phyloP scores from a whole-genome alignment of 2,329 filamentous ascomycete genomes.

The Phialophora expanda region DNA sequence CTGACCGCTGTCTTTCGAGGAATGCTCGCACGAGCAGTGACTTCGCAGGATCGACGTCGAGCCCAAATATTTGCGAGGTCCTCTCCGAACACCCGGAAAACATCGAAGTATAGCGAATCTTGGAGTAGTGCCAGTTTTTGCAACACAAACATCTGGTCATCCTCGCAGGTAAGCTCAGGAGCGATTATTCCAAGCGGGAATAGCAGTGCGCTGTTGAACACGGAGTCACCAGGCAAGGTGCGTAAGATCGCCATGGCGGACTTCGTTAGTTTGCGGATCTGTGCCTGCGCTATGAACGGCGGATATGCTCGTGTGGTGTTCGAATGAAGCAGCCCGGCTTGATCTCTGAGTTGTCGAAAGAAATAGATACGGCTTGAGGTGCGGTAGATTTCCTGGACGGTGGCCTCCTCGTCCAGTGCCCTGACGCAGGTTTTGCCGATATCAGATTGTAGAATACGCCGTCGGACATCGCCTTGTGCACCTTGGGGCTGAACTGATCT shows the following conservation, averaged over 20 bases:
- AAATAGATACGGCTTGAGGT: conserved; percentile 15
- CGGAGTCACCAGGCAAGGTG: not conserved
- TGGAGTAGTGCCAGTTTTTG: conserved; percentile 3
- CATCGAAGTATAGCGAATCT: not conserved
- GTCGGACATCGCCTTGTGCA: not conserved
- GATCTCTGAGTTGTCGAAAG: conserved; percentile 14
- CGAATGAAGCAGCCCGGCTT: not conserved
- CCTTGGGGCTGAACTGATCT: not conserved
- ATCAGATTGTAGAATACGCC: not conserved
- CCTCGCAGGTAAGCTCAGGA: conserved; percentile 1
- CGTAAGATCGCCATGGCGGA: conserved; percentile 1
- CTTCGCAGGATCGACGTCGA: not conserved
- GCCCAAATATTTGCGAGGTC: conserved; percentile 4
- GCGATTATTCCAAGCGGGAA: conserved; percentile 13
- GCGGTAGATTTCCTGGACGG: conserved; percentile 16
- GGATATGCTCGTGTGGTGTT: conserved; percentile 7
- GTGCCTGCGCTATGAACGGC: conserved; percentile 10
- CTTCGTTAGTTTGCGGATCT: conserved; percentile 5
- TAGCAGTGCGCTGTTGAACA: conserved; percentile 8
- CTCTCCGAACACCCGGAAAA: conserved; percentile 10
- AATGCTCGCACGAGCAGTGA: not conserved
- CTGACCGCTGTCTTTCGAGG: not conserved
- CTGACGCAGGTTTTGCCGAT: not conserved
- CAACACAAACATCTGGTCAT: conserved; percentile 6
- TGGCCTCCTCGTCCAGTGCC: not conserved